Evolutionary conservation across 768 basidiomycete genomes (phyloP).

Genomic region (Leccinum longicurvipes): DNA sequence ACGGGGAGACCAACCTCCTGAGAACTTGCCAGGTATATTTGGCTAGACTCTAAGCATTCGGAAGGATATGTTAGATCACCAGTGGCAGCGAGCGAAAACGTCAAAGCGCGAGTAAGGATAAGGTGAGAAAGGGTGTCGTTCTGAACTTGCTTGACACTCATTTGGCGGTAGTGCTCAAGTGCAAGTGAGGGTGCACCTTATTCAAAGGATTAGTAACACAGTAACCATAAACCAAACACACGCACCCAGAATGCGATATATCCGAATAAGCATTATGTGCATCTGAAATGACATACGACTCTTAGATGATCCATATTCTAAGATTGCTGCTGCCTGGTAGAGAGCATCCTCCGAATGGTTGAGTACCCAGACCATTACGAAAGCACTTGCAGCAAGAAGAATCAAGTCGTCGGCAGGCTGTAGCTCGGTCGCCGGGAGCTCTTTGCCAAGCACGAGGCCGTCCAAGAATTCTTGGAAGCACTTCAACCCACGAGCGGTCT

Average conservation of each 20-base stretch:
- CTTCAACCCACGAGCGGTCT: constrained; percentile 46
- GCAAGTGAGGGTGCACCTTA: constrained; percentile 71
- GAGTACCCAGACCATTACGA: constrained; percentile 61
- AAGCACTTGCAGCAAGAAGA: constrained; percentile 66
- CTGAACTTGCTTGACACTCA: constrained; percentile 84
- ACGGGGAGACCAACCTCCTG: constrained; percentile 55
- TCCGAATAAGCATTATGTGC: constrained; percentile 69
- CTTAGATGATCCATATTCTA: constrained; percentile 68
- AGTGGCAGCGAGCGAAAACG: constrained; percentile 71
- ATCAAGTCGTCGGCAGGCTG: constrained; percentile 87
- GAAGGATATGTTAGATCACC: constrained; percentile 75
- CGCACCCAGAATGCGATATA: constrained; percentile 80
- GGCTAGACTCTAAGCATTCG: constrained; percentile 76
- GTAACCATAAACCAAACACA: neutral
- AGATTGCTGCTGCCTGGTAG: constrained; percentile 56
- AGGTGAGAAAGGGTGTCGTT: constrained; percentile 88
- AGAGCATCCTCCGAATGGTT: constrained; percentile 56
- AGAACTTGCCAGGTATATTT: constrained; percentile 77
- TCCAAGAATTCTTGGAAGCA: constrained; percentile 64
- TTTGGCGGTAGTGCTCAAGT: constrained; percentile 71
- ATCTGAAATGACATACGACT: constrained; percentile 81
- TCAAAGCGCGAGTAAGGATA: constrained; percentile 70
- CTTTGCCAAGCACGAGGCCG: constrained; percentile 61
- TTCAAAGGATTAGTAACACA: constrained; percentile 1
- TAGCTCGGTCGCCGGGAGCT: constrained; percentile 70